These are phyloP conservation scores for Monosporozyma yasuniensis DNA, from an alignment of 805 yeast species.

Conservation along the genomic window DNA sequence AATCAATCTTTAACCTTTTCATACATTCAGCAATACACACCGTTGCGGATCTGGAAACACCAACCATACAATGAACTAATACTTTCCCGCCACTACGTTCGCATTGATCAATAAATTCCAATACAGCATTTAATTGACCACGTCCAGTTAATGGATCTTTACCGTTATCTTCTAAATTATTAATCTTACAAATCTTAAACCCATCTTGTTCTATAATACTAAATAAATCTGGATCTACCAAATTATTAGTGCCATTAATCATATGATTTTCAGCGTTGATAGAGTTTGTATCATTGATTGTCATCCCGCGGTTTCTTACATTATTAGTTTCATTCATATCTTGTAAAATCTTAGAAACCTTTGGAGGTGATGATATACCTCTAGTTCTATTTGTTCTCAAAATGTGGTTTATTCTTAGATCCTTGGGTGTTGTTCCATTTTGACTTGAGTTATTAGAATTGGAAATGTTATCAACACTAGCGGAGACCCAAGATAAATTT, in stretches of 20 bases:
- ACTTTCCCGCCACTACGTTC: slow-evolving; percentile 39
- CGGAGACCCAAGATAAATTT: slow-evolving; percentile 46
- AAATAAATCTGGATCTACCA: background rate
- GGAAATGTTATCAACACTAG: slow-evolving; percentile 1
- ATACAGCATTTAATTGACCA: slow-evolving; percentile 49
- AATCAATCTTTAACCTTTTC: slow-evolving; percentile 56
- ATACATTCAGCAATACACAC: slow-evolving; percentile 93
- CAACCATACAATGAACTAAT: slow-evolving; percentile 89
- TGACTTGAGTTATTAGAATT: background rate
- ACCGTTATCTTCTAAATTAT: slow-evolving; percentile 84
- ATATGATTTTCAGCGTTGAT: background rate
- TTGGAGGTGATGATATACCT: slow-evolving; percentile 12
- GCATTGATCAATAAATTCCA: slow-evolving; percentile 56
- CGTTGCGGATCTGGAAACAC: slow-evolving; percentile 91
- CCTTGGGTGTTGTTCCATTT: background rate
- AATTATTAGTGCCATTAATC: background rate
- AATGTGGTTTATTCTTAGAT: background rate
- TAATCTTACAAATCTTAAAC: slow-evolving; percentile 41
- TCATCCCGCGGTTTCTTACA: background rate
- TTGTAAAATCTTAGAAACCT: background rate
- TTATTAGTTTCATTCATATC: background rate
- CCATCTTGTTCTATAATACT: slow-evolving; percentile 22
- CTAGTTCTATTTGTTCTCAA: slow-evolving; percentile 9
- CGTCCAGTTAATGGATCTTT: slow-evolving; percentile 61
- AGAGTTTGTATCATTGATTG: background rate